Conservation (phyloP, 2,329 filamentous ascomycete genomes). For the Cryphonectria radicalis region DNA sequence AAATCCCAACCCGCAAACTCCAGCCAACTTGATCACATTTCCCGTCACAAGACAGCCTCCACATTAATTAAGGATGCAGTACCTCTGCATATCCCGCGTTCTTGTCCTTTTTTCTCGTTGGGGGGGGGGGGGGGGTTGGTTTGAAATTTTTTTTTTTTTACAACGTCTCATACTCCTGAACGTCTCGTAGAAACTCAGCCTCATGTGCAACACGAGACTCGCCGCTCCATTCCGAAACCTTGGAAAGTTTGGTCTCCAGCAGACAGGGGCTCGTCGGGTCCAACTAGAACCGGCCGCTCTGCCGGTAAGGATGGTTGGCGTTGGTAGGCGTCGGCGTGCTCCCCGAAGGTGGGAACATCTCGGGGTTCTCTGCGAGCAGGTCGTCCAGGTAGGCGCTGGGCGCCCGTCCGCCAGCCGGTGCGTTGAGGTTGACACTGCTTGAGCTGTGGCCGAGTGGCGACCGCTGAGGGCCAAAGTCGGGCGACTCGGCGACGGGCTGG, state of each 20-base stretch:
- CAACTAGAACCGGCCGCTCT: slow-evolving; percentile 31
- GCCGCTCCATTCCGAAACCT: slow-evolving; percentile 27
- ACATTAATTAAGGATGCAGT: neutral
- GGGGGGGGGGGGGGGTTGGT: too few species aligned
- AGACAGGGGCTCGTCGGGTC: slow-evolving; percentile 21
- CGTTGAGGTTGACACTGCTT: slow-evolving; percentile 69
- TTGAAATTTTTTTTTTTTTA: too few species aligned
- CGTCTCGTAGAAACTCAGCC: neutral
- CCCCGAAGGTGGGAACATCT: slow-evolving; percentile 50
- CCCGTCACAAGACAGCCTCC: neutral
- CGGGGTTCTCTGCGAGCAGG: slow-evolving; percentile 76
- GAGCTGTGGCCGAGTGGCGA: slow-evolving; percentile 53
- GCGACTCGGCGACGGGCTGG: slow-evolving; percentile 68
- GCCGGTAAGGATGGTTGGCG: slow-evolving; percentile 33
- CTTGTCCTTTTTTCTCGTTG: neutral
- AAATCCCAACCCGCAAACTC: neutral
- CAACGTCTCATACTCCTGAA: slow-evolving; percentile 11
- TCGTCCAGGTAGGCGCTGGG: slow-evolving; percentile 92
- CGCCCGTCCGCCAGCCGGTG: slow-evolving; percentile 70
- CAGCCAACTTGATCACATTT: neutral
- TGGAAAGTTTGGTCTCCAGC: slow-evolving; percentile 26
- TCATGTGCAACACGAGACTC: slow-evolving; percentile 14
- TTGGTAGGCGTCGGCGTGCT: slow-evolving; percentile 34
- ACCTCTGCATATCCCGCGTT: neutral
- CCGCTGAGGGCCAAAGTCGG: slow-evolving; percentile 54